phyloP scores from a whole-genome alignment of 495 filamentous ascomycete species.

The Podospora tetraspora region DNA sequence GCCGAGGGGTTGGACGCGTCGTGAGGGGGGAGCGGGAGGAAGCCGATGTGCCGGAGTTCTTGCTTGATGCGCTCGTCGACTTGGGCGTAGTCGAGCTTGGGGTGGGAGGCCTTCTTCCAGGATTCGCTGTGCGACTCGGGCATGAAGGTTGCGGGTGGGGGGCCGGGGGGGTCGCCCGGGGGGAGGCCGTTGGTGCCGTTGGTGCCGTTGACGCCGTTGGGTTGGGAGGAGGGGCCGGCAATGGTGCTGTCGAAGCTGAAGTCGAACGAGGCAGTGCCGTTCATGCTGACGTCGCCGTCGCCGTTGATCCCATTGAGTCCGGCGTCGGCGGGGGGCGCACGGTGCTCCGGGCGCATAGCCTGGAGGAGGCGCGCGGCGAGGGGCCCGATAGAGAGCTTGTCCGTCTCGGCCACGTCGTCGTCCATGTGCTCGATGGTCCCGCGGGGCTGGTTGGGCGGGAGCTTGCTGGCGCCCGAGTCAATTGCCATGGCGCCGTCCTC shows the following conservation, averaged over 20 bases:
- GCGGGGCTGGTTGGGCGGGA: slow-evolving; percentile 73
- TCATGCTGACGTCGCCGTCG: slow-evolving; percentile 41
- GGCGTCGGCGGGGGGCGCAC: slow-evolving; percentile 55
- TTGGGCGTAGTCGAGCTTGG: slow-evolving; percentile 73
- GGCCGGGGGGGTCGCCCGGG: slow-evolving; percentile 31
- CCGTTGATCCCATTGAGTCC: slow-evolving; percentile 53
- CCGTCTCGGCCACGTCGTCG: slow-evolving; percentile 78
- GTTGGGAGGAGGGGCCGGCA: slow-evolving; percentile 1
- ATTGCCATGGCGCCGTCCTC: slow-evolving; percentile 76
- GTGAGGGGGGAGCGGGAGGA: slow-evolving; percentile 61
- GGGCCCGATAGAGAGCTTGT: slow-evolving; percentile 85
- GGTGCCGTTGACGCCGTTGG: slow-evolving; percentile 35
- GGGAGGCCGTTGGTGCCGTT: slow-evolving; percentile 37
- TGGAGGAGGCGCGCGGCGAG: slow-evolving; percentile 77
- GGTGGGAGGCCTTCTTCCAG: slow-evolving; percentile 53
- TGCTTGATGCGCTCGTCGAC: slow-evolving; percentile 85
- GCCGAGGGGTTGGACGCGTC: slow-evolving; percentile 23
- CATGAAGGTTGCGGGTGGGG: slow-evolving; percentile 71
- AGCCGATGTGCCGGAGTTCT: slow-evolving; percentile 90
- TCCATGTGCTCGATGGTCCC: slow-evolving; percentile 80
- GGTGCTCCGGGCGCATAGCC: slow-evolving; percentile 76
- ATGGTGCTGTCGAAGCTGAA: slow-evolving; percentile 14
- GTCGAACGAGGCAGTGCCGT: slow-evolving; percentile 20
- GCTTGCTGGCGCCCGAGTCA: slow-evolving; percentile 57
- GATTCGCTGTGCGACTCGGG: slow-evolving; percentile 58